Evolutionary conservation across 2,329 filamentous ascomycete genomes (phyloP), one percentile per base, ranked within the genome.

Genomic region (Diplocarpon rosae): DNA sequence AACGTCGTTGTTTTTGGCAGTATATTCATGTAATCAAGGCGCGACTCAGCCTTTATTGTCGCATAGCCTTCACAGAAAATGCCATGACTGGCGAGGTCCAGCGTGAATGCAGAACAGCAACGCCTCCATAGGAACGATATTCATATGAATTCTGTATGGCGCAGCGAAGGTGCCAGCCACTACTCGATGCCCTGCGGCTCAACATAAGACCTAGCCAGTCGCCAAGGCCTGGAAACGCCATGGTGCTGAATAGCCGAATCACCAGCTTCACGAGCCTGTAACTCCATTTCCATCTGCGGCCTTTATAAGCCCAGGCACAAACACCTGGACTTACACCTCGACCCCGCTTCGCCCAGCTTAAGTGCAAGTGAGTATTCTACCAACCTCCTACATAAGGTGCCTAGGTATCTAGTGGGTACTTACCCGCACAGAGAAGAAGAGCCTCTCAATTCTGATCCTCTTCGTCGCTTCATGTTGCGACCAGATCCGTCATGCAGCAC

Each of bases 31-130:
- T 39, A 42, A 35, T 33, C 20, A 20, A 14, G 30, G 31, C 20
- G 35, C 40, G 15, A 50, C 52, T 55, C 48, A 56, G 55, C 51
- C 52, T 43, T 47, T 16, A 32, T 16, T 49, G 51, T 56, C 54
- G 56, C 55, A 54, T 53, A 46, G 50, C 47, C 44, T 49, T 48
- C 53, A 38, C 29, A 40, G 41, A 47, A 30, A 34, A 24, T 24
- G 20, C 20, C 20, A 24, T 24, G 20, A 24, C 20, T 24, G 20
- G 7, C 20, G 36, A 32, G 32, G 48, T 33, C 14, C 48, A 51
- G 46, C 46, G 44, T 39, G 47, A 45, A 36, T 14, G 42, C 39
- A 43, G 47, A 35, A 45, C 29, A 33, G 38, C 28, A 40, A 46
- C 37, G 16, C 27, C 33, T 39, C 43, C 41, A 42, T 9, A 32